Percentiles rank a stretch among this genome's conserved stretches.
These are phyloP conservation scores for Mycena chlorophos DNA, from an alignment of 768 basidiomycete genomes.

Conservation along the genomic window DNA sequence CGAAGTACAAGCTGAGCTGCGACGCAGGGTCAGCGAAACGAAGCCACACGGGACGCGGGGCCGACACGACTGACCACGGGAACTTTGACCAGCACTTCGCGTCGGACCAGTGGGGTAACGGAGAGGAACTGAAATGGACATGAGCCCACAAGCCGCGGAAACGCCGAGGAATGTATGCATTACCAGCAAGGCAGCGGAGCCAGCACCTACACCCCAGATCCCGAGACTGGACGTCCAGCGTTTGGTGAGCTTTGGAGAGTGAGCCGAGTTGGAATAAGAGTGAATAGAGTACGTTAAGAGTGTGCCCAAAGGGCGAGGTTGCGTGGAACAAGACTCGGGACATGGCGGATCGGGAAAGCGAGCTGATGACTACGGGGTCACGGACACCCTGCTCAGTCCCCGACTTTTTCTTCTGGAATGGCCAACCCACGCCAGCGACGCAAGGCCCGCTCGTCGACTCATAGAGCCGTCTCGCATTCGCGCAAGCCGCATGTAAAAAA, in stretches of 20 bases:
- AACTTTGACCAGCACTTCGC: conserved; percentile 68
- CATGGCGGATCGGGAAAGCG: conserved; percentile 26
- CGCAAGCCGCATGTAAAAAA: conserved; percentile 75
- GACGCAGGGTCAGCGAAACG: conserved; percentile 12
- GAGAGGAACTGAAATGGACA: conserved; percentile 59
- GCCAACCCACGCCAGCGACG: conserved; percentile 92
- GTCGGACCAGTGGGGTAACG: conserved; percentile 82
- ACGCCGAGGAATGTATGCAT: conserved; percentile 30
- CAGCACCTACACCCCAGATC: conserved; percentile 72
- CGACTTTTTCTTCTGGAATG: too few species aligned
- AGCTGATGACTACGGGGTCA: background rate
- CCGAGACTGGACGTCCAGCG: conserved; percentile 63
- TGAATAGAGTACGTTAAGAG: conserved; percentile 21
- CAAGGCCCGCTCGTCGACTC: conserved; percentile 77
- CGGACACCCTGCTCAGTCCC: background rate
- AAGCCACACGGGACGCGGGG: background rate
- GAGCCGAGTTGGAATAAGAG: background rate
- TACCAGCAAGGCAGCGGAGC: conserved; percentile 70
- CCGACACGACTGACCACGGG: conserved; percentile 60
- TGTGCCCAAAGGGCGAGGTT: conserved; percentile 8
- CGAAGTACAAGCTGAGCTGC: conserved; percentile 70
- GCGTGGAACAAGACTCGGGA: conserved; percentile 35
- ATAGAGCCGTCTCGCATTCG: conserved; percentile 76
- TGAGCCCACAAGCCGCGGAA: conserved; percentile 2
- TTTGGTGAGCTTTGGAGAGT: conserved; percentile 42